phyloP scores from a whole-genome alignment of 768 basidiomycete genomes.

The Suillus clintonianus region DNA sequence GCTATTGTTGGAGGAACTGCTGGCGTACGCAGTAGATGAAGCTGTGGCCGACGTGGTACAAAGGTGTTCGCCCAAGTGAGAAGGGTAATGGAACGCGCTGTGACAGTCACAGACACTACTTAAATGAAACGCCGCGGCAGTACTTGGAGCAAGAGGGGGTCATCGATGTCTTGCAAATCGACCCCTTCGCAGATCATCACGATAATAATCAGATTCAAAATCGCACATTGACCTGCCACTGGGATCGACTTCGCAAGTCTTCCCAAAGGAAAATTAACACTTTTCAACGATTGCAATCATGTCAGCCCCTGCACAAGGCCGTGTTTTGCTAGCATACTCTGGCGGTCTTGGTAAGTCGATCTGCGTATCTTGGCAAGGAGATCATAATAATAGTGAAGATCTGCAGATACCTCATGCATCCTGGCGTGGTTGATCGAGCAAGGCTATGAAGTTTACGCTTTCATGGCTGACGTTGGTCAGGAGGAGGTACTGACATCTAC shows the following conservation, averaged over 20 bases:
- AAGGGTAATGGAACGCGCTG: background rate
- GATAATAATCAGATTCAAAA: background rate
- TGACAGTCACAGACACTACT: conserved; percentile 2
- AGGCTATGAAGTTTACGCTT: conserved; percentile 95
- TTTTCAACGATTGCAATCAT: background rate
- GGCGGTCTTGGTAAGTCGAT: conserved; percentile 85
- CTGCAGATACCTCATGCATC: conserved; percentile 95
- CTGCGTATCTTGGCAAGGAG: background rate
- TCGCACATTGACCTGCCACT: background rate
- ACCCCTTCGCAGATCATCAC: background rate
- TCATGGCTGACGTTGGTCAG: conserved; percentile 95
- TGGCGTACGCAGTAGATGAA: background rate
- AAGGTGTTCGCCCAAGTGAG: background rate
- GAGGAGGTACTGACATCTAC: conserved; percentile 60
- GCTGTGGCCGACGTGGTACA: conserved; percentile 3
- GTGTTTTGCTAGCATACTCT: conserved; percentile 93
- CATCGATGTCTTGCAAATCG: too few relatives aligned
- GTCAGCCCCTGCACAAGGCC: background rate
- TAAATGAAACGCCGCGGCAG: background rate
- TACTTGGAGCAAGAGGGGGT: too few relatives aligned
- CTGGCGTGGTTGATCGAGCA: conserved; percentile 98
- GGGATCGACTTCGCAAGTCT: background rate
- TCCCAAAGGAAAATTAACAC: background rate
- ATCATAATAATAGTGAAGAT: conserved; percentile 6
- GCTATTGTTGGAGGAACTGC: too few relatives aligned